Evolutionary conservation across 2,329 filamentous ascomycete species (phyloP).

Genomic region (Chaetomium sp.): DNA sequence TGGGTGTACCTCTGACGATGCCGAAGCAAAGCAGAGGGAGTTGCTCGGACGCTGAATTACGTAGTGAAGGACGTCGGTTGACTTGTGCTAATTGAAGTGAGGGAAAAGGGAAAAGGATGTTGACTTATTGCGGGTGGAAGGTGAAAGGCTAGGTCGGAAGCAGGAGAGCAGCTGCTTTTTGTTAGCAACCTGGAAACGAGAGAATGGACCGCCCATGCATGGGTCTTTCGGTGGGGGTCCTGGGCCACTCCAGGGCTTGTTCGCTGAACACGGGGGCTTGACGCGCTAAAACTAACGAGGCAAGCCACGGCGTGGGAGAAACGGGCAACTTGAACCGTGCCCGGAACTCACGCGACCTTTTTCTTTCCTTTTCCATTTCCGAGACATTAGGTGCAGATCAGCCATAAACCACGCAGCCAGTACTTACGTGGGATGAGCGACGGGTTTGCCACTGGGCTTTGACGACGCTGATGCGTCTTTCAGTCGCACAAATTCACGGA

Average conservation of each 20-base stretch:
- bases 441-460: constrained; percentile 3
- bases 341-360: no score
- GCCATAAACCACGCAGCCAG: neutral
- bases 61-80: constrained; percentile 7
- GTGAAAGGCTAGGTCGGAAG: no score
- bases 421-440: neutral
- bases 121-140: neutral
- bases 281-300: neutral
- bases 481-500: constrained; percentile 2
- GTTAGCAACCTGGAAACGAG: constrained; percentile 4
- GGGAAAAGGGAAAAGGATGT: neutral
- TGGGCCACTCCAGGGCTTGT: neutral
- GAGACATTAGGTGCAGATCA: neutral
- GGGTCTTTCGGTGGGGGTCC: constrained; percentile 12
- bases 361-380: neutral
- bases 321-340: neutral
- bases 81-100: constrained; percentile 6
- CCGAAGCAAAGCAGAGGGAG: neutral
- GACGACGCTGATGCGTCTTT: neutral
- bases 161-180: constrained; percentile 12
- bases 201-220: constrained; percentile 7
- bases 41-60: neutral
- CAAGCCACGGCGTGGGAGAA: constrained; percentile 5
- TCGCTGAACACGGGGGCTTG: neutral
- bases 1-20: neutral